These are phyloP conservation scores for Pythium oligandrum DNA, from an alignment of 352 stramenopile species.

Conservation along the genomic window DNA sequence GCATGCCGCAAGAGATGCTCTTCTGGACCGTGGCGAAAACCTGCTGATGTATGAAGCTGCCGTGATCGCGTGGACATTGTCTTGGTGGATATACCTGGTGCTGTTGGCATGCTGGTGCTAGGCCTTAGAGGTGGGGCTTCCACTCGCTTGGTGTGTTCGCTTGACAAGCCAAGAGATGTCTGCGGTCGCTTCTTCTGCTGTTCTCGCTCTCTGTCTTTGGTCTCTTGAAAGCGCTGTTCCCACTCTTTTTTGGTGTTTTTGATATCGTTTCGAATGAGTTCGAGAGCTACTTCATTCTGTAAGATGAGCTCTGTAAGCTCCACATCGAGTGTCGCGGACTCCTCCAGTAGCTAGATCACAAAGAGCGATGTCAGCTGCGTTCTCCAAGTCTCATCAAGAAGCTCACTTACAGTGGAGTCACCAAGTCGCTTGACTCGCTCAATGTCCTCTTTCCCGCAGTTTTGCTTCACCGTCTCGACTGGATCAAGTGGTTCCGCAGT, in stretches of 20 bases:
- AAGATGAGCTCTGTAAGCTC: conserved; percentile 81
- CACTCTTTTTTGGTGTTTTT: conserved; percentile 79
- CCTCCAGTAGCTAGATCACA: conserved; percentile 47
- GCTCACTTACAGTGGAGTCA: background rate
- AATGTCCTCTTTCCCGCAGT: background rate
- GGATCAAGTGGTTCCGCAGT: too few species aligned
- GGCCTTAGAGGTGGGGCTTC: too few species aligned
- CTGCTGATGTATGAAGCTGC: conserved; percentile 54
- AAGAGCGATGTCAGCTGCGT: background rate
- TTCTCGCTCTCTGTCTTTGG: conserved; percentile 39
- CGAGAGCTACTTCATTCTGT: conserved; percentile 80
- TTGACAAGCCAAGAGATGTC: conserved; percentile 43
- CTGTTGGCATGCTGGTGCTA: too few species aligned
- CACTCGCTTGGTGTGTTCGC: too few species aligned
- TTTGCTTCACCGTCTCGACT: too few species aligned
- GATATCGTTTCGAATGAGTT: conserved; percentile 82
- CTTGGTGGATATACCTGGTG: too few species aligned
- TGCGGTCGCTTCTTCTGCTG: conserved; percentile 34
- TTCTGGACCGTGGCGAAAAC: conserved; percentile 31
- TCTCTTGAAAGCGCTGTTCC: conserved; percentile 52
- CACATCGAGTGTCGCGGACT: conserved; percentile 66
- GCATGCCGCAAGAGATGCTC: conserved; percentile 34
- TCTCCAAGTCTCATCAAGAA: background rate
- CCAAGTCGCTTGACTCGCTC: conserved; percentile 11
- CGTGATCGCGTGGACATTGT: conserved; percentile 7